These are phyloP conservation scores for Lactifluus piperatus DNA, from an alignment of 768 basidiomycete species.

Conservation along the genomic window DNA sequence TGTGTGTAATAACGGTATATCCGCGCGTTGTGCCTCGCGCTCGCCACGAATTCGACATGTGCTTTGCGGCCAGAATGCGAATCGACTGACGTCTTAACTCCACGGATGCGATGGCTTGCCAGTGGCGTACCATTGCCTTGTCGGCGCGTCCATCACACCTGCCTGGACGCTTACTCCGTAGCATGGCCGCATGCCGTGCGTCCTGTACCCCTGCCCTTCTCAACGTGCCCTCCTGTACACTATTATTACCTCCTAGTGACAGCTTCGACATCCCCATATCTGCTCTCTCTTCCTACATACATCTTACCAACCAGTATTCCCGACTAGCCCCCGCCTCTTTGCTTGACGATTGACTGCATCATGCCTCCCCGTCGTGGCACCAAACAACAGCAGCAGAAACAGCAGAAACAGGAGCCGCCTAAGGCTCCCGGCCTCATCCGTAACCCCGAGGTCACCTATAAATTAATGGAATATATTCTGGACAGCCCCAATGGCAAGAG, in stretches of 20 bases:
- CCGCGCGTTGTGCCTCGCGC: slow-evolving; percentile 8
- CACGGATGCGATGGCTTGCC: neutral
- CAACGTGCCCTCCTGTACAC: slow-evolving; percentile 17
- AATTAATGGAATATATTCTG: slow-evolving; percentile 42
- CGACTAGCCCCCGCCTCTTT: neutral
- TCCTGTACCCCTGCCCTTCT: slow-evolving; percentile 20
- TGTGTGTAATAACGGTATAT: slow-evolving; percentile 1
- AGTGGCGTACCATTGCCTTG: neutral
- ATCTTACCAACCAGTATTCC: neutral
- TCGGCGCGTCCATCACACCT: slow-evolving; percentile 3
- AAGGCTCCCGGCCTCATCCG: slow-evolving; percentile 48
- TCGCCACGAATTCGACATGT: slow-evolving; percentile 9
- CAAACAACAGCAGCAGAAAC: slow-evolving; percentile 10
- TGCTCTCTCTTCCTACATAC: slow-evolving; percentile 11
- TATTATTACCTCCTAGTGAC: slow-evolving; percentile 13
- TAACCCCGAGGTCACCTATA: slow-evolving; percentile 50
- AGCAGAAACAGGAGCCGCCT: slow-evolving; percentile 36
- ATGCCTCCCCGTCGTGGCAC: slow-evolving; percentile 15
- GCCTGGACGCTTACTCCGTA: neutral
- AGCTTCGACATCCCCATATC: slow-evolving; percentile 11
- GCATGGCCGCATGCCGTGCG: slow-evolving; percentile 12
- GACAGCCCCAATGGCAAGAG: slow-evolving; percentile 58
- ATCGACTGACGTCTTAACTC: neutral
- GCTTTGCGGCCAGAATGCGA: neutral
- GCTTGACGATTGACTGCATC: neutral